These are phyloP conservation scores for Plicaturopsis crispa DNA, from an alignment of 768 basidiomycete species.

Conservation along the genomic window DNA sequence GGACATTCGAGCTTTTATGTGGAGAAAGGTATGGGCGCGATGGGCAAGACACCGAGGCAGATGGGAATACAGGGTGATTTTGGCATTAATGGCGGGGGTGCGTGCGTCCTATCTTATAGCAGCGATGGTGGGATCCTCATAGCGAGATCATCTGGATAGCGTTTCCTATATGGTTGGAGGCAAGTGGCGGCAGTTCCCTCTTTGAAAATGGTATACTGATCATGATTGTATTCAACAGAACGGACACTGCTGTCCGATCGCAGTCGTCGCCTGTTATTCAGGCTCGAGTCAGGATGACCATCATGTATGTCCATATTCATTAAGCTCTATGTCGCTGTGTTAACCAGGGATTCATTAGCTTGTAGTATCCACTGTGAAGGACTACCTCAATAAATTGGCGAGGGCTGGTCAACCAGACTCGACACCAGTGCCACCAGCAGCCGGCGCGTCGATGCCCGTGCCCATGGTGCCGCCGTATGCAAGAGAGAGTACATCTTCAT, in stretches of 20 bases:
- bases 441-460: conserved; percentile 24
- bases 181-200: too few species aligned
- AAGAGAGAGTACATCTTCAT: too few species aligned
- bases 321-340: too few species aligned
- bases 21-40: conserved; percentile 79
- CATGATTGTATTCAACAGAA: conserved; percentile 36
- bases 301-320: conserved; percentile 38
- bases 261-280: conserved; percentile 70
- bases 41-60: conserved; percentile 71
- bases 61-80: conserved; percentile 62
- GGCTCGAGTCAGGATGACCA: conserved; percentile 80
- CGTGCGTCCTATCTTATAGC: too few species aligned
- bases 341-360: conserved; percentile 1
- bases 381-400: conserved; percentile 59
- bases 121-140: too few species aligned
- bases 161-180: conserved; percentile 83
- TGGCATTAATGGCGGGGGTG: conserved; percentile 71
- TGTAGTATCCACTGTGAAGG: conserved; percentile 55
- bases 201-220: conserved; percentile 1
- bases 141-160: conserved; percentile 37
- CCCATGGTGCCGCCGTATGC: conserved; percentile 11
- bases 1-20: conserved; percentile 84
- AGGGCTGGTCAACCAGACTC: conserved; percentile 28
- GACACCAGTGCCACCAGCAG: conserved; percentile 14
- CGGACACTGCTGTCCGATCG: conserved; percentile 78